Base-by-base conservation (phyloP, 2,329 filamentous ascomycete genomes). In the Aspergillus quadrilineatus region DNA sequence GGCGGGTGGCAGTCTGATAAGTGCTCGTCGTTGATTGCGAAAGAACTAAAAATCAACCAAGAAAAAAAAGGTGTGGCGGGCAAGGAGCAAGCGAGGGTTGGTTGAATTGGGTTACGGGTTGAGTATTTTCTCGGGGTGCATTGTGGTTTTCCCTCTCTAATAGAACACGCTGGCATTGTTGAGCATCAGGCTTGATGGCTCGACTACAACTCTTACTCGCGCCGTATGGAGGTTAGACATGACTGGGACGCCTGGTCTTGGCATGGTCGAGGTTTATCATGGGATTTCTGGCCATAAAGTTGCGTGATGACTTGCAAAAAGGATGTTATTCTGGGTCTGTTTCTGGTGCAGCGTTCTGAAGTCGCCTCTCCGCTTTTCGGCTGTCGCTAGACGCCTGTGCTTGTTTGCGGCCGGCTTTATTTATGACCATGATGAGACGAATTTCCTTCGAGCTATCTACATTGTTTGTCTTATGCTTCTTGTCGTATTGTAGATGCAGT, bases 1-100 rank as follows among this genome's bases (percentile, higher is more conserved):
- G 61, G 75, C 72, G n/a, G 73, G 70, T 39, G 72, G 70, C 44
- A 72, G 68, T 39, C 72, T 73, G n/a, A 69, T 75, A 60, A 63
- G 69, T 51, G 73, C 75, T 41, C 73, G 73, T 53, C 72, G 73
- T 51, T 76, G 67, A 71, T 46, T 29, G 45, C 6, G 45, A 10
- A 37, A 50, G 22, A 28, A 29, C 48, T 53, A 26, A 53, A 50
- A 45, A 55, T 41, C 36, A 37, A 47, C 47, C 47, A 56, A 48
- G 53, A 36, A 41, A 54, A 42, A 50, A 43, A 43, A 6, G 34
- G 30, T 22, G 22, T 22, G 22, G 22, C 22, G 22, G 39, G 46
- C 56, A 53, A 62, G 55, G 44, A 53, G 50, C 51, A 51, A 59
- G 42, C 55, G 56, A 45, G 46, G 39, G 45, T 42, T 55, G 47